Conservation (phyloP, 2,329 filamentous ascomycete genomes). For the Clarireedia hainanense region DNA sequence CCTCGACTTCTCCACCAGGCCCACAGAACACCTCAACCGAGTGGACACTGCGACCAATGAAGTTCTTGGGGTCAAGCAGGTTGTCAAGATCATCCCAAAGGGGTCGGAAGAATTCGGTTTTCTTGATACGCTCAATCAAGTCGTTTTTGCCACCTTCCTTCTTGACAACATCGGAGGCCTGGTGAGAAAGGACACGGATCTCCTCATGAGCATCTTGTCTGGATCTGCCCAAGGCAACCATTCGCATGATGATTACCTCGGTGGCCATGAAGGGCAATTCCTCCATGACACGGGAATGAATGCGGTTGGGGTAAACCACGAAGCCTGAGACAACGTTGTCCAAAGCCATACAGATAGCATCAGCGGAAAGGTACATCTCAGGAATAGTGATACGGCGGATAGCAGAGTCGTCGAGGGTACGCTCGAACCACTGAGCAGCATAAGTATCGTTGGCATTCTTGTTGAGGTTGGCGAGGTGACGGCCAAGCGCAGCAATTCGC, state of each 20-base stretch:
- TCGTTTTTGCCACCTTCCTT: conserved; percentile 63
- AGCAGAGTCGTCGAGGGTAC: conserved; percentile 68
- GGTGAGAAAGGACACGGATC: conserved; percentile 73
- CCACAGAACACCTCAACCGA: conserved; percentile 43
- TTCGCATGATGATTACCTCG: conserved; percentile 67
- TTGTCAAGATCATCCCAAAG: conserved; percentile 61
- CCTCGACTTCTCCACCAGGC: conserved; percentile 39
- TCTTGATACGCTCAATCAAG: conserved; percentile 68
- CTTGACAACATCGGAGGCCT: conserved; percentile 68
- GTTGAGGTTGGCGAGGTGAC: conserved; percentile 35
- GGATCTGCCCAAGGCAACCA: conserved; percentile 61
- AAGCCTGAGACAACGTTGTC: conserved; percentile 63
- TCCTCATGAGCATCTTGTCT: conserved; percentile 82
- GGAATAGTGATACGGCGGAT: conserved; percentile 57
- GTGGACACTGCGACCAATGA: conserved; percentile 47
- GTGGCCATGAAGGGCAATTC: conserved; percentile 87
- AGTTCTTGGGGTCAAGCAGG: conserved; percentile 56
- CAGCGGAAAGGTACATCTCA: conserved; percentile 59
- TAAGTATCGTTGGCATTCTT: conserved; percentile 49
- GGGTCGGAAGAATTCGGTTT: conserved; percentile 65
- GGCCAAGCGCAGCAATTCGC: conserved; percentile 38
- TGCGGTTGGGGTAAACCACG: conserved; percentile 69
- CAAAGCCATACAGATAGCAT: conserved; percentile 57
- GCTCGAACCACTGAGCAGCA: conserved; percentile 55
- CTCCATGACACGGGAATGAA: conserved; percentile 57